Percentiles rank a stretch among this genome's conserved stretches.
Evolutionary conservation across 257 asterid genomes (phyloP).

Genomic region (Craterostigma plantagineum): DNA sequence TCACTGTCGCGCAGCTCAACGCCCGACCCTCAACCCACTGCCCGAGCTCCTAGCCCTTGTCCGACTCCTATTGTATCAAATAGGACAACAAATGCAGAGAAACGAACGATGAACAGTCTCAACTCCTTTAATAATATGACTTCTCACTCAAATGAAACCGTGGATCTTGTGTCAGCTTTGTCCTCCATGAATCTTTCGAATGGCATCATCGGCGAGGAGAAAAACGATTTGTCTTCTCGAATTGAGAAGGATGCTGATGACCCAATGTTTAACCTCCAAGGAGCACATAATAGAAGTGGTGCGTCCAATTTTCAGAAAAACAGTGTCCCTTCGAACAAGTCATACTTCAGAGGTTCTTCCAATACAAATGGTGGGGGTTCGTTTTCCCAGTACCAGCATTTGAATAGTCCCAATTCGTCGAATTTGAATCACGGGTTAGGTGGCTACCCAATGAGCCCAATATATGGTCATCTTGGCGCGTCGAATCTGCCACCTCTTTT

Average conservation of each 20-base stretch:
- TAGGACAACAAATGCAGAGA: constrained; percentile 42
- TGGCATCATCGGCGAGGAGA: constrained; percentile 44
- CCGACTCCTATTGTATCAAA: constrained; percentile 85
- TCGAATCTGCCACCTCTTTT: constrained; percentile 28
- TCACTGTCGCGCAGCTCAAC: constrained; percentile 43
- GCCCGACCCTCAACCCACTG: constrained; percentile 40
- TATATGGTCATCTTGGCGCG: constrained; percentile 11
- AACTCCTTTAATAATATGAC: constrained; percentile 37
- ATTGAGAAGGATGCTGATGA: constrained; percentile 19
- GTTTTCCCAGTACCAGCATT: constrained; percentile 30
- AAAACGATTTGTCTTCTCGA: constrained; percentile 20
- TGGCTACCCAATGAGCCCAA: constrained; percentile 20
- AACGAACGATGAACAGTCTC: constrained; percentile 34
- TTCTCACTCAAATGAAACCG: constrained; percentile 30
- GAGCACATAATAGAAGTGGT: constrained; percentile 31
- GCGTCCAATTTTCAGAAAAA: constrained; percentile 32
- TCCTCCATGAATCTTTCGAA: constrained; percentile 54
- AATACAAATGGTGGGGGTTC: constrained; percentile 21
- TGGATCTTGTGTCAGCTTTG: constrained; percentile 39
- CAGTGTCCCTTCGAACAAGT: constrained; percentile 23
- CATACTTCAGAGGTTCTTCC: constrained; percentile 29
- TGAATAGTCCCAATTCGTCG: constrained; percentile 31
- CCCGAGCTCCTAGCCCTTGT: constrained; percentile 46
- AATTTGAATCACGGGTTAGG: constrained; percentile 28
- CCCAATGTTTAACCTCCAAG: constrained; percentile 35